phyloP scores from a whole-genome alignment of 352 stramenopile genomes.

The Phytophthora pistaciae region DNA sequence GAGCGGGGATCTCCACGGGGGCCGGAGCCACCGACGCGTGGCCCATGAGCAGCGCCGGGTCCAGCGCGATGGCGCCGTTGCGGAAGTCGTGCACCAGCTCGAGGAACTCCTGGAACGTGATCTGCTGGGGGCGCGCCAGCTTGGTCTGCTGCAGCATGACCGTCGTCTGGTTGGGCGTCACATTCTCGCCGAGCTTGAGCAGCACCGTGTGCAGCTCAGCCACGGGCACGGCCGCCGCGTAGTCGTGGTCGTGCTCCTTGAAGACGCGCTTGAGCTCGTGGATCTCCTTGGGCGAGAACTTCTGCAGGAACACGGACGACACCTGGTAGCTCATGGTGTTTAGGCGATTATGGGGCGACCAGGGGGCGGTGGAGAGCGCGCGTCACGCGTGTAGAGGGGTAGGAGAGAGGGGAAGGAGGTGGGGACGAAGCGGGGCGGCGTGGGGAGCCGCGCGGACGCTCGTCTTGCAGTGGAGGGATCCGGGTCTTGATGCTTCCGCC shows the following conservation, averaged over 20 bases:
- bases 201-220: constrained; percentile 69
- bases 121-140: constrained; percentile 46
- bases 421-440: neutral
- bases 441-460: neutral
- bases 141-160: constrained; percentile 78
- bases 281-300: constrained; percentile 90
- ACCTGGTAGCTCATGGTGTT: constrained; percentile 85
- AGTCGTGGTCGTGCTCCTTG: constrained; percentile 85
- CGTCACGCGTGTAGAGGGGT: neutral
- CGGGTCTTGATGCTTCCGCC: neutral
- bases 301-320: constrained; percentile 84
- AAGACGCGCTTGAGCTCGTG: constrained; percentile 89
- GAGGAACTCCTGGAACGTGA: constrained; percentile 88
- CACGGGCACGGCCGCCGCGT: constrained; percentile 59
- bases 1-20: constrained; percentile 5
- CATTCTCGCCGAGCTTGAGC: constrained; percentile 83
- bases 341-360: too few relatives aligned
- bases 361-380: neutral
- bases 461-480: neutral
- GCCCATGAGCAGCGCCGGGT: constrained; percentile 50
- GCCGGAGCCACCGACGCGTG: constrained; percentile 50
- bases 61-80: constrained; percentile 68
- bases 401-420: neutral
- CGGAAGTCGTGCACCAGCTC: constrained; percentile 80
- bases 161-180: constrained; percentile 63